Base-by-base conservation (phyloP, 2,329 filamentous ascomycete genomes). In the Paramyrothecium sp. region DNA sequence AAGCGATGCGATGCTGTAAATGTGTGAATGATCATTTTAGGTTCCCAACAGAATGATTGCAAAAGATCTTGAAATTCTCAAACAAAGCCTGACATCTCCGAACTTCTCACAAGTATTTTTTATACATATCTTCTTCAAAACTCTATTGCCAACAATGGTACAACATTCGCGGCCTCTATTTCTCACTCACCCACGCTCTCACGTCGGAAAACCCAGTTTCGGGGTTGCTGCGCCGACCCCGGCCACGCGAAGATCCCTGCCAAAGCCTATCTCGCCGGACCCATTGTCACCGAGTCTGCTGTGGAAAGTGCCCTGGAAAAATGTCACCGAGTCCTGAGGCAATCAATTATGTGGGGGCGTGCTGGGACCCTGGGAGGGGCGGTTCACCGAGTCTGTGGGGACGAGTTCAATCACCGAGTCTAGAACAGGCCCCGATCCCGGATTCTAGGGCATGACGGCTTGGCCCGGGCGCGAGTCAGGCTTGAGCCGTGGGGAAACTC, bases 351-450 rank as follows among this genome's bases (percentile, higher is more conserved):
- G 33, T 38, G 33, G 33, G 33, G 33, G 8, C 16, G 5, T 19
- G n/a, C 33, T 44, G 38, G n/a, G 38, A 3, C 38, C 4, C 13
- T 16, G 3, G n/a, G 26, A 17, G 38, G 13, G 38, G 33, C 16
- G 21, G 30, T 38, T 53, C 51, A 53, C 51, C 26, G 49, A 51
- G 49, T 51, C 49, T 51, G 49, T 51, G 49, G 49, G 49, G 49
- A 51, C n/a, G 26, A 4, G 7, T 44, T 44, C 38, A 7, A 51
- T 51, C 49, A 51, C 49, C 49, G 49, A 51, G 49, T 51, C 49
- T 23, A 16, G 19, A 21, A 44, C 19, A 20, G 10, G 47, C 47
- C 16, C 47, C 47, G 47, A 22, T 49, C 20, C 47, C 47, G 47
- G 47, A 20, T 44, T 44, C 13, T 44, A 16, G n/a, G 38, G 38